Evolutionary conservation across 2,329 filamentous ascomycete species (phyloP).

Genomic region (Aspergillus versicolor): DNA sequence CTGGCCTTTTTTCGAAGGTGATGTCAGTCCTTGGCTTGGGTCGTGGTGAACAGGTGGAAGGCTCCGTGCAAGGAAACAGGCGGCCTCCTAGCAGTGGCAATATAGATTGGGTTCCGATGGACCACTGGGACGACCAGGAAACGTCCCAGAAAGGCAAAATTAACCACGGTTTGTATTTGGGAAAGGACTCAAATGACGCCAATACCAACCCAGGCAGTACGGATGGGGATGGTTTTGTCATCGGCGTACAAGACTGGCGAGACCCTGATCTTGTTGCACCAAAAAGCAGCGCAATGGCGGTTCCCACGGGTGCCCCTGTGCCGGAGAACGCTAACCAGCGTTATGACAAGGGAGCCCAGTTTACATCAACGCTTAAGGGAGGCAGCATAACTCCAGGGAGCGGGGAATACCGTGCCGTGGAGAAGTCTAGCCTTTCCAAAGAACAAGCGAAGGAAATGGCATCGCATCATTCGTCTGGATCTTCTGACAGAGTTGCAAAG

Average conservation of each 20-base stretch:
- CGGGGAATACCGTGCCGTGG: conserved; percentile 63
- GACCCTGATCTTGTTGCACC: conserved; percentile 69
- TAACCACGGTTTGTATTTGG: conserved; percentile 8
- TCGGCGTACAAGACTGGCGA: conserved; percentile 84
- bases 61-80: conserved; percentile 51
- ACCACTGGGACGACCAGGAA: conserved; percentile 61
- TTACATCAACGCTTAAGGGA: conserved; percentile 51
- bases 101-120: conserved; percentile 69
- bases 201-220: conserved; percentile 21
- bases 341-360: conserved; percentile 31
- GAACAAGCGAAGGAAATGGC: conserved; percentile 15
- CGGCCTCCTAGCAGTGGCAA: conserved; percentile 71
- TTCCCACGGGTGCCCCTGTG: conserved; percentile 24
- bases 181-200: conserved; percentile 14
- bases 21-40: conserved; percentile 45
- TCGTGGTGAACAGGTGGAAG: conserved; percentile 23
- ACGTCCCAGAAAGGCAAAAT: conserved; percentile 14
- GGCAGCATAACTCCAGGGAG: conserved; percentile 71
- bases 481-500: conserved; percentile 14
- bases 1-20: conserved; percentile 46
- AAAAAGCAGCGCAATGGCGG: conserved; percentile 27
- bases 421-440: conserved; percentile 26
- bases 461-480: conserved; percentile 9
- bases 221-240: conserved; percentile 66
- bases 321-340: conserved; percentile 31